A percentile compares a stretch with the other conserved stretches of the same genome.
Conservation (phyloP, 441 rosid species). For the Oxalis stricta region DNA sequence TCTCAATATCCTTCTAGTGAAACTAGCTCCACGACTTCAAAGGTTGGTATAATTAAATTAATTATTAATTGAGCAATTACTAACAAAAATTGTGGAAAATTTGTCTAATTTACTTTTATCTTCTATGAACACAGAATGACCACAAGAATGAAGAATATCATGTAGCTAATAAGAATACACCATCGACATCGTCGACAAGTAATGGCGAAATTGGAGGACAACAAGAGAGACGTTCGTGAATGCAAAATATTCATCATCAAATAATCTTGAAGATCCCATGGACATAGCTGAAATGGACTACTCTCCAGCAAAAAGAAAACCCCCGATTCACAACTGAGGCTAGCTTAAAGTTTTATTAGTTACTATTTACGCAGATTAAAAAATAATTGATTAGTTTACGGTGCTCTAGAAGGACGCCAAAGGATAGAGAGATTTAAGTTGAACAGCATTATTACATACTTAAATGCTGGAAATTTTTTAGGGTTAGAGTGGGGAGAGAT, state of each 20-base stretch:
- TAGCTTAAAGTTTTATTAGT: neutral
- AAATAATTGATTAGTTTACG: neutral
- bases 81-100: no score
- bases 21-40: slow-evolving; percentile 9
- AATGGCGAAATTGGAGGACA: slow-evolving; percentile 3
- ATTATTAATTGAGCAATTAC: no score
- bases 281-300: slow-evolving; percentile 34
- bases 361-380: neutral
- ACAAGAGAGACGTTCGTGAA: slow-evolving; percentile 13
- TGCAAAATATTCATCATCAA: no score
- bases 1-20: slow-evolving; percentile 7
- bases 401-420: neutral
- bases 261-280: slow-evolving; percentile 12
- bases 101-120: neutral
- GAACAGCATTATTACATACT: slow-evolving; percentile 32
- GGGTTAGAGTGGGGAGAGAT: no score
- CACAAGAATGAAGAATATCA: slow-evolving; percentile 15
- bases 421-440: neutral
- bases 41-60: slow-evolving; percentile 19
- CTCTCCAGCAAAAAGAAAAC: slow-evolving; percentile 37
- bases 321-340: slow-evolving; percentile 38
- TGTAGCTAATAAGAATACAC: no score
- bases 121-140: slow-evolving; percentile 15
- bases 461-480: slow-evolving; percentile 34
- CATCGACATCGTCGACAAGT: no score